Base-by-base conservation (phyloP, 352 stramenopile species). In the Phytophthora vignae region DNA sequence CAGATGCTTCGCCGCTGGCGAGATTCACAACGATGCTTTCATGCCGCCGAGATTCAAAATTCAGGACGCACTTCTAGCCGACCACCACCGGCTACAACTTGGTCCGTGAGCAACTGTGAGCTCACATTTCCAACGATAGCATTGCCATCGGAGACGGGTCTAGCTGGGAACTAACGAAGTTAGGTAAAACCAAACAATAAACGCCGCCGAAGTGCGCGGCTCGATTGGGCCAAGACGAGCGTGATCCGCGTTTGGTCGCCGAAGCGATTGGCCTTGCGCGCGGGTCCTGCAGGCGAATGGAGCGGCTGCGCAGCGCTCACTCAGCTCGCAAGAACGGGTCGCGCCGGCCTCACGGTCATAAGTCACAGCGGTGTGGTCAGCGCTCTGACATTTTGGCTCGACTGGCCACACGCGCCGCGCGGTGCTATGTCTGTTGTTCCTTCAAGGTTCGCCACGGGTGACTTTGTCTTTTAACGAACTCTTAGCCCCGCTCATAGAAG, bases 381-480 rank as follows among this genome's bases (percentile, higher is more conserved):
- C 22, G n/a, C 12, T 8, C 40, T 57, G 52, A 63, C 42, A 69
- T 61, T 46, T 33, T 36, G 19, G n/a, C 9, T 36, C 53, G 38
- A 52, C 40, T 64, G 62, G 42, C 53, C 62, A 25, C 62, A 66
- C 6, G 36, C 12, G 29, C 33, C 12, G 33, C 10, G 9, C 33
- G 33, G 33, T 14, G 33, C 33, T 40, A 40, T 40, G 31, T 33
- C 38, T 27, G 58, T 46, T 53, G 36, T 38, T 66, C n/a, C n/a
- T 44, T 55, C 33, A 21, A 4, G 44, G 42, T 60, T 60, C 31
- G 31, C 55, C n/a, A 60, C 21, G 27, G 27, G 27, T 8, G 38
- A 6, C 22, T 68, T 60, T 61, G 50, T 58, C 63, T 46, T 70
- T 70, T 70, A 27, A 52, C 42, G 54, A 70, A 70, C 55, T 58